Base-by-base conservation (phyloP, 257 asterid genomes). In the Verbena officinalis region DNA sequence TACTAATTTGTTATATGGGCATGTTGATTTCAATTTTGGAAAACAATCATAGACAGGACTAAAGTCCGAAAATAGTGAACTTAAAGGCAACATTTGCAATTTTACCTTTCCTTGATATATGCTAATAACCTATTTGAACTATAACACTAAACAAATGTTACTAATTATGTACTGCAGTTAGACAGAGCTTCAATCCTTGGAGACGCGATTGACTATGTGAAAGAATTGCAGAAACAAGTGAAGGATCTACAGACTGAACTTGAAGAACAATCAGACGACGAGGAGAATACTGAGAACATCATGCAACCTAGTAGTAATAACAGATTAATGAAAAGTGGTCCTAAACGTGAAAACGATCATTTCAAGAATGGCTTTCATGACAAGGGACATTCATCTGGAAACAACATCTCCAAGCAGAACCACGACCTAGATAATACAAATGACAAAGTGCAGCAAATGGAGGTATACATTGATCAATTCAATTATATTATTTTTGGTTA, bases 141-240 rank as follows among this genome's bases (percentile, higher is more conserved):
- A n/a, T n/a, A 23, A 13, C 9, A 24, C 14, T 20, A 27, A 54
- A 54, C 39, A 27, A 54, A 54, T 7, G 42, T 10, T 54, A 0
- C 22, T 39, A 16, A 36, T 15, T 0, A 0, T 43, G 2, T 19
- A 15, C 13, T 68, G 73, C 55, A 90, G 96, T 68, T 90, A 78
- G 97, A 90, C 42, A 88, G 95, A 77, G 97, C 97, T 57, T 81
- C 96, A 6, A 90, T 90, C 15, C 95, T 90, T 9, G 96, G 95
- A 69, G 97, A 88, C 58, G 97, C 96, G 2, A 88, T 88, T 17
- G 93, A 90, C 30, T 90, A 80, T 62, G 96, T 90, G 49, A 88
- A 77, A 70, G 96, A 88, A 77, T 65, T 90, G 74, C 73, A 82
- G 76, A 82, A 84, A 70, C 90, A 88, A 68, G 88, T 75, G 0